Evolutionary conservation across 108 stramenopile species (phyloP).

Genomic region (Skeletonema menzelii): DNA sequence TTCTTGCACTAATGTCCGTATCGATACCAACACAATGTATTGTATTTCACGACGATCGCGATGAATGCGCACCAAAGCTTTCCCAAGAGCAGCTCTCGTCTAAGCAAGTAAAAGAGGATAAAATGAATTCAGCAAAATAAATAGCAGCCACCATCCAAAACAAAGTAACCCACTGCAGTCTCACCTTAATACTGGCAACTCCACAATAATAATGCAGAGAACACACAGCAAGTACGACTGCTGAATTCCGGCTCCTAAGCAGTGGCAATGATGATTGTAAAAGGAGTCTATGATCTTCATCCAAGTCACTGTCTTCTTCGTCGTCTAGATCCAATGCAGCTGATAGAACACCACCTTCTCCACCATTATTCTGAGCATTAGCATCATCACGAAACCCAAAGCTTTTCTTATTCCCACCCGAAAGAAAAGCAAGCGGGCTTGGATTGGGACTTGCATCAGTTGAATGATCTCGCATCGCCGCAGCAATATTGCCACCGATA

Average conservation of each 20-base stretch:
- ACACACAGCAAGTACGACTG: slow-evolving; percentile 95
- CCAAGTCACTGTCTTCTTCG: slow-evolving; percentile 81
- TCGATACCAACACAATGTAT: slow-evolving; percentile 93
- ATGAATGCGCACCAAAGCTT: slow-evolving; percentile 95
- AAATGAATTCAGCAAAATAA: not conserved
- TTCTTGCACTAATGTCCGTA: slow-evolving; percentile 87
- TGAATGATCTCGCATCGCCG: slow-evolving; percentile 32
- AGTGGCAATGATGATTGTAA: slow-evolving; percentile 87
- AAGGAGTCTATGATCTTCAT: slow-evolving; percentile 91
- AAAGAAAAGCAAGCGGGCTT: not conserved
- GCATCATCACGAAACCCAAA: slow-evolving; percentile 34
- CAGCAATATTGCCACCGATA: slow-evolving; percentile 34
- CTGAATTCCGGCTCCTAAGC: slow-evolving; percentile 92
- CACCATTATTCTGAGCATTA: slow-evolving; percentile 12
- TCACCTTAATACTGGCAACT: slow-evolving; percentile 73
- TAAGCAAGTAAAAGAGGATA: slow-evolving; percentile 1
- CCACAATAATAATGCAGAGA: slow-evolving; percentile 94
- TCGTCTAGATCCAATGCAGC: slow-evolving; percentile 29
- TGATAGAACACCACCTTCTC: slow-evolving; percentile 14
- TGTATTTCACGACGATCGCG: slow-evolving; percentile 94
- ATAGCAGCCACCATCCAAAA: not conserved
- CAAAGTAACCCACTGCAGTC: not conserved
- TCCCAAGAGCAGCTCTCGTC: slow-evolving; percentile 79
- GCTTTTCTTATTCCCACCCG: slow-evolving; percentile 2
- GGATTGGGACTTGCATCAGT: slow-evolving; percentile 19